Evolutionary conservation across 441 rosid genomes (phyloP).

Genomic region (Croton setiger): DNA sequence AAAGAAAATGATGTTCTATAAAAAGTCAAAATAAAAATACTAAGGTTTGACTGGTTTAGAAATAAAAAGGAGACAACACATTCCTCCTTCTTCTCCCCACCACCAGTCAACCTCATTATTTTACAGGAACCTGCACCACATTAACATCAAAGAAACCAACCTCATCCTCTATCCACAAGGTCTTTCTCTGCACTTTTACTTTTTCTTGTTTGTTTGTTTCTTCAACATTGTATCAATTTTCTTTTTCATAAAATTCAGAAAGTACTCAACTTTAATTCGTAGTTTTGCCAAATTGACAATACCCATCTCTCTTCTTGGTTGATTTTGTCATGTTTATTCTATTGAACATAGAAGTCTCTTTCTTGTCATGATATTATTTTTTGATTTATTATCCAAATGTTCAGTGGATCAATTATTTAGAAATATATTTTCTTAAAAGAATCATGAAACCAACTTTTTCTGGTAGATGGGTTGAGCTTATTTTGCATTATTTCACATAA

Average conservation of each 20-base stretch:
- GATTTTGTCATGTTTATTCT: neutral
- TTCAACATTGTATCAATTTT: neutral
- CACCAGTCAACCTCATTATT: neutral
- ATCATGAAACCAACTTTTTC: neutral
- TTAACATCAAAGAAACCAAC: slow-evolving; percentile 3
- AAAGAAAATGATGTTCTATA: slow-evolving; percentile 8
- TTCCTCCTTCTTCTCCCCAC: slow-evolving; percentile 1
- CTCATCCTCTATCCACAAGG: slow-evolving; percentile 16
- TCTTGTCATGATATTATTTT: neutral
- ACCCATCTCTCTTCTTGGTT: neutral
- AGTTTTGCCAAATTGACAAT: neutral
- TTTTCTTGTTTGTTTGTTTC: neutral
- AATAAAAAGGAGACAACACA: neutral
- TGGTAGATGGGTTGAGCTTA: neutral
- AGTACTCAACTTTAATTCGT: neutral
- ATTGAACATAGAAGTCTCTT: neutral
- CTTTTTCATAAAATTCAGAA: neutral
- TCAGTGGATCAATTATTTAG: neutral
- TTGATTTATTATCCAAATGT: neutral
- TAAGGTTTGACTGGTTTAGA: slow-evolving; percentile 1
- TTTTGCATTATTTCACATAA: neutral
- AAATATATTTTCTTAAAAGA: neutral
- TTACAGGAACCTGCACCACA: neutral
- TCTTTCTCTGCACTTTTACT: neutral
- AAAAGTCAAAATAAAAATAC: slow-evolving; percentile 3